Base-by-base conservation (phyloP, 306 rosid species). In the Vigna hirtella region DNA sequence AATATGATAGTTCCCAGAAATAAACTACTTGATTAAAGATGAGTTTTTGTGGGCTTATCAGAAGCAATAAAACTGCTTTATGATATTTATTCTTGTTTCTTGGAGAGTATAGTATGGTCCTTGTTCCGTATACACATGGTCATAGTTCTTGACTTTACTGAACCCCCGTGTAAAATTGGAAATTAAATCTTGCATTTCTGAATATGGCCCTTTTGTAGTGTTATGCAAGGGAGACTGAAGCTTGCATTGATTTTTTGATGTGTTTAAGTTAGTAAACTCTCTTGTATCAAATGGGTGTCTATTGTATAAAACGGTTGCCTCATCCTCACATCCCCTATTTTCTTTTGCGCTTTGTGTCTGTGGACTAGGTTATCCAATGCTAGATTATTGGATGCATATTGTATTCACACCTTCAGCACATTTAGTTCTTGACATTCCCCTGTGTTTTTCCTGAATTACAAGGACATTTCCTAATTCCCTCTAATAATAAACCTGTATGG, bases 241-340 rank as follows among this genome's bases (percentile, higher is more conserved):
- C 15, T 76, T n/a, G 13, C 55, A 12, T 38, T 55, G 58, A 77
- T 65, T 24, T n/a, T 55, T 77, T 77, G 58, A 70, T 69, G 51
- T 69, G 14, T 68, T 52, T 43, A 16, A n/a, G 48, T 57, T 26
- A 30, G 22, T 40, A 47, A 18, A 59, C 57, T 61, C 38, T 42
- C 34, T 30, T 18, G 66, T 73, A 34, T 64, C 40, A 40, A 57
- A 49, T 72, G 51, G 30, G 48, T 71, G 70, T 51, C 4, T 74
- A 67, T 9, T 68, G 73, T 13, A 42, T 52, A 70, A 32, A 57
- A 59, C 20, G 69, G 55, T 52, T 40, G 70, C 28, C 3, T 30
- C 45, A 48, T 65, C 52, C 4, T 8, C 5, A 4, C 7, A 53
- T 59, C 55, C n/a, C 75, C 18, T 22, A 6, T 14, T 28, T 79